Conservation (phyloP, 768 basidiomycete genomes). For the Lactarius quietus region DNA sequence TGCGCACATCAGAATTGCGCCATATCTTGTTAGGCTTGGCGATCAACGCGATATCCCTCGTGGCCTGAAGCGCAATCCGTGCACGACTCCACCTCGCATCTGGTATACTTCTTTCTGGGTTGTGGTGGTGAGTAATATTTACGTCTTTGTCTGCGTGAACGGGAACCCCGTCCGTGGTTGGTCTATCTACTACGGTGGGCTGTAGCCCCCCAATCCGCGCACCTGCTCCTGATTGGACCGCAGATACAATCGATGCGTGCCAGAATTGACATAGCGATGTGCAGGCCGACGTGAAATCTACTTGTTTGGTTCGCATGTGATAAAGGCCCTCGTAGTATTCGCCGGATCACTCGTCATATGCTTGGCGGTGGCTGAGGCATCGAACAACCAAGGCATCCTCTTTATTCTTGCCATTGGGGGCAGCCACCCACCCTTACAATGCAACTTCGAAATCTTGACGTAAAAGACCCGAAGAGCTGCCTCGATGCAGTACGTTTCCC, state of each 20-base stretch:
- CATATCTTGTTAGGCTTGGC: slow-evolving; percentile 21
- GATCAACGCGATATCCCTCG: slow-evolving; percentile 24
- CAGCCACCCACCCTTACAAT: slow-evolving; percentile 3
- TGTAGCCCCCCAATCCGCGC: not conserved
- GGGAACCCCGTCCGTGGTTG: not conserved
- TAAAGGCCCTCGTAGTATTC: slow-evolving; percentile 44
- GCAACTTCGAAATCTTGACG: slow-evolving; percentile 15
- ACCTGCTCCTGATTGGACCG: slow-evolving; percentile 32
- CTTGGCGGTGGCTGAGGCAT: slow-evolving; percentile 30
- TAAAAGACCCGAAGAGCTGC: slow-evolving; percentile 13
- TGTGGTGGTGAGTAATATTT: slow-evolving; percentile 6
- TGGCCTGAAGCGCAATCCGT: slow-evolving; percentile 21
- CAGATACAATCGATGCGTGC: slow-evolving; percentile 61
- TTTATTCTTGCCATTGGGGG: slow-evolving; percentile 15
- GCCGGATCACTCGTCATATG: slow-evolving; percentile 28
- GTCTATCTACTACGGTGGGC: slow-evolving; percentile 24
- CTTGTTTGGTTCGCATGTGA: slow-evolving; percentile 50
- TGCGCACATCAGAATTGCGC: slow-evolving; percentile 1
- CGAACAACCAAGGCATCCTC: slow-evolving; percentile 29
- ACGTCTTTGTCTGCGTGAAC: not conserved
- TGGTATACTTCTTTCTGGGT: not conserved
- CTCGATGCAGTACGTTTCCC: not conserved
- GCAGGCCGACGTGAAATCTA: slow-evolving; percentile 56
- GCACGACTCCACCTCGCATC: not conserved
- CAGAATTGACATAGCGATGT: slow-evolving; percentile 58